phyloP scores from a whole-genome alignment of 2,329 filamentous ascomycete species.

The Colletotrichum eleusines region DNA sequence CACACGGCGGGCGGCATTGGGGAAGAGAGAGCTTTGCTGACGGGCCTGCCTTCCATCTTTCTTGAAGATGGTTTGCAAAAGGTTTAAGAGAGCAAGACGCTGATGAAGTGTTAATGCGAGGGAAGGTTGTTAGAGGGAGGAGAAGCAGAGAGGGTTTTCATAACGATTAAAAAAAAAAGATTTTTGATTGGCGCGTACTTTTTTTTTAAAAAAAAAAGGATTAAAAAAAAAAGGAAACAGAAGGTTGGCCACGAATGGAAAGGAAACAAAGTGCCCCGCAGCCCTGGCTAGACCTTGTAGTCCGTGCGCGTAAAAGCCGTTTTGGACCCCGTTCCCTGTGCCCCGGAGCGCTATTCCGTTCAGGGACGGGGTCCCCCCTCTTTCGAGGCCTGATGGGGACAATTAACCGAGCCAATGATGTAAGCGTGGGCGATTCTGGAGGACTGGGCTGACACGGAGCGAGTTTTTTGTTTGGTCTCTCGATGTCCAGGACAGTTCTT shows the following conservation, averaged over 20 bases:
- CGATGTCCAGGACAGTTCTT: neutral
- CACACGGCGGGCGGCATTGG: neutral
- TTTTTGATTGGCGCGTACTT: too few relatives aligned
- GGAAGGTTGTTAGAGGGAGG: too few relatives aligned
- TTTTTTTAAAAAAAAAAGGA: too few relatives aligned
- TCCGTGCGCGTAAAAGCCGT: constrained; percentile 11
- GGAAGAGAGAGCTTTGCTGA: neutral
- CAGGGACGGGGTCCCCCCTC: neutral
- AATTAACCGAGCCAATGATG: constrained; percentile 36
- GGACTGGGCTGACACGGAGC: neutral
- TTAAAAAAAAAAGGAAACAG: neutral
- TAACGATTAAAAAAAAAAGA: too few relatives aligned
- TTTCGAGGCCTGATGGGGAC: neutral
- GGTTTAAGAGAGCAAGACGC: too few relatives aligned
- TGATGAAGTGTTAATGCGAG: too few relatives aligned
- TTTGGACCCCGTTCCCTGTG: neutral
- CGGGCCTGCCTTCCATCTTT: neutral
- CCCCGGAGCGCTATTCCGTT: neutral
- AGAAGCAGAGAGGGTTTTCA: rapidly evolving
- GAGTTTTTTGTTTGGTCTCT: neutral
- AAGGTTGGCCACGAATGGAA: constrained; percentile 33
- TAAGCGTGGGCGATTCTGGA: neutral
- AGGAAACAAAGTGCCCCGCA: constrained; percentile 4
- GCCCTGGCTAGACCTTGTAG: neutral
- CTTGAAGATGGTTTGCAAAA: neutral